Percentiles rank a stretch among this genome's conserved stretches.
Conservation (phyloP, 257 asterid species). For the Scutellaria galericulata region DNA sequence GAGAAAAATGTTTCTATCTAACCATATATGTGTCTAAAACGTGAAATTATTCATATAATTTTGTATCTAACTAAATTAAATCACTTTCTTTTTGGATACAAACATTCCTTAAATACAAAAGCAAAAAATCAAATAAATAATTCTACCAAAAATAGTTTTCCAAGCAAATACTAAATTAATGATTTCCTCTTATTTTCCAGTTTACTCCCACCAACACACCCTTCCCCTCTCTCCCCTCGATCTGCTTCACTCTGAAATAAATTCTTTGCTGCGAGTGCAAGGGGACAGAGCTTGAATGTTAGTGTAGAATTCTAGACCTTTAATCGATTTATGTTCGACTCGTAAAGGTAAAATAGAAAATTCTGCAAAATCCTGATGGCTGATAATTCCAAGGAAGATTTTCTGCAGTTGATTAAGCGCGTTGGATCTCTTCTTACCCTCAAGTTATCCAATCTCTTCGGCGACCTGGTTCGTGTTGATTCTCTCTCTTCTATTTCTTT, state of each 20-base stretch:
- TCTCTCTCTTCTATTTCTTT: constrained; percentile 19
- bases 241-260: constrained; percentile 27
- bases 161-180: too few relatives aligned
- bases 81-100: too few relatives aligned
- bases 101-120: too few relatives aligned
- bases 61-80: too few relatives aligned
- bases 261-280: constrained; percentile 33
- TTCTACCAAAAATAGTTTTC: too few relatives aligned
- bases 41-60: too few relatives aligned
- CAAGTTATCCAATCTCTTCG: constrained; percentile 66
- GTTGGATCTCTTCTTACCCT: constrained; percentile 68
- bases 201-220: too few relatives aligned
- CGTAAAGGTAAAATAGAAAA: constrained; percentile 14
- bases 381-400: constrained; percentile 71
- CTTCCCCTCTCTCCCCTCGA: constrained; percentile 10
- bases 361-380: constrained; percentile 55
- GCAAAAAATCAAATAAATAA: too few relatives aligned
- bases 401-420: constrained; percentile 71
- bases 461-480: constrained; percentile 51
- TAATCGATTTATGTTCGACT: constrained; percentile 24
- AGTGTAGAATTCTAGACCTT: constrained; percentile 19
- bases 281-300: constrained; percentile 28
- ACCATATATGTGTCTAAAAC: too few relatives aligned
- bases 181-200: too few relatives aligned
- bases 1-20: too few relatives aligned